phyloP scores from a whole-genome alignment of 495 filamentous ascomycete genomes.

The Apiosordaria backusii region DNA sequence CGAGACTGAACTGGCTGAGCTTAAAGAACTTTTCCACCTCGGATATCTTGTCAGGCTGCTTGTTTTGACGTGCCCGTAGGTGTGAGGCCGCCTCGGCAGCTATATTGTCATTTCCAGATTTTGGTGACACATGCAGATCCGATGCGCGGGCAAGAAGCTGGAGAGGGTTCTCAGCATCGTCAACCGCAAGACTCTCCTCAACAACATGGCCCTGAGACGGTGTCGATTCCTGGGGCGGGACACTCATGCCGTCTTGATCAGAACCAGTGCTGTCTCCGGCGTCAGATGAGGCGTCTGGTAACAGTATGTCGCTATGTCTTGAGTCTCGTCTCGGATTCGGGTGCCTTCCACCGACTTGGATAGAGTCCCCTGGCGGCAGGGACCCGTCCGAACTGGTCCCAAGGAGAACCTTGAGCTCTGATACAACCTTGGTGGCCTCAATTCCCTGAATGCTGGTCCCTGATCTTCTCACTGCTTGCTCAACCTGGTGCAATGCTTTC shows the following conservation, averaged over 20 bases:
- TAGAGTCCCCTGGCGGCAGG: slow-evolving; percentile 2
- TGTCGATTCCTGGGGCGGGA: slow-evolving; percentile 28
- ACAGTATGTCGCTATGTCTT: slow-evolving; percentile 20
- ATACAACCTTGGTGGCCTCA: slow-evolving; percentile 53
- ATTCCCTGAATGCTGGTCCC: slow-evolving; percentile 45
- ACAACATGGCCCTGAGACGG: slow-evolving; percentile 32
- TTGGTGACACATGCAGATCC: slow-evolving; percentile 59
- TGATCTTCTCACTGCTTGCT: slow-evolving; percentile 65
- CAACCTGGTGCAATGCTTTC: slow-evolving; percentile 69
- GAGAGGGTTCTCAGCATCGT: slow-evolving; percentile 71
- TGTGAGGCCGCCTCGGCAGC: slow-evolving; percentile 25
- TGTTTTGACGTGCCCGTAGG: slow-evolving; percentile 22
- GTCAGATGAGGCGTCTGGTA: slow-evolving; percentile 32
- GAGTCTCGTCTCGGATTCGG: slow-evolving; percentile 11
- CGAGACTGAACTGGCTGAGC: slow-evolving; percentile 55
- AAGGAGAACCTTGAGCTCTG: slow-evolving; percentile 54
- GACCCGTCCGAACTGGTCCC: slow-evolving; percentile 27
- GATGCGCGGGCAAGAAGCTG: slow-evolving; percentile 68
- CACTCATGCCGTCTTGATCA: slow-evolving; percentile 32
- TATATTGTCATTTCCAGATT: slow-evolving; percentile 22
- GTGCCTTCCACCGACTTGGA: slow-evolving; percentile 11
- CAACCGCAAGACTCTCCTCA: slow-evolving; percentile 51
- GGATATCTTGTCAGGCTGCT: slow-evolving; percentile 28
- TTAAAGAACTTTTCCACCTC: slow-evolving; percentile 57
- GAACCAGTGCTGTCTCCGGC: slow-evolving; percentile 32